Evolutionary conservation across 2,329 filamentous ascomycete genomes (phyloP).

Genomic region (Tolypocladium capitatum): DNA sequence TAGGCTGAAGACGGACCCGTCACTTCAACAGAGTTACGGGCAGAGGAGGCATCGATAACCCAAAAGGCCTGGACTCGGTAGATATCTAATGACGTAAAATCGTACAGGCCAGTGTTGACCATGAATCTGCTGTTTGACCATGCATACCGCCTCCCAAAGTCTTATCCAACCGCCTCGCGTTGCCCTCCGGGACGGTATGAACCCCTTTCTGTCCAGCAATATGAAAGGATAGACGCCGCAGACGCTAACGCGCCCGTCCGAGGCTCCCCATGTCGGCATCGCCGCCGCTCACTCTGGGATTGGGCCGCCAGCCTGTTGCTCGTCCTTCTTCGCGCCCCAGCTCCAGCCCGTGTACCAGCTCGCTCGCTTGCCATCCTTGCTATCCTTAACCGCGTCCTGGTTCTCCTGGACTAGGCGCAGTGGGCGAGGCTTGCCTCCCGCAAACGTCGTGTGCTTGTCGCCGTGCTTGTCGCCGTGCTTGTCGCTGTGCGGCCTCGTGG

Average conservation of each 20-base stretch:
- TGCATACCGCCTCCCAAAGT: background rate
- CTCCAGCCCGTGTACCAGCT: conserved; percentile 53
- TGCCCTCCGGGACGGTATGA: background rate
- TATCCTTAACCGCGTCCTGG: conserved; percentile 33
- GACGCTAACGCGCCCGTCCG: background rate
- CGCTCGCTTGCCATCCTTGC: conserved; percentile 43
- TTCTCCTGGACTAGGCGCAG: conserved; percentile 79
- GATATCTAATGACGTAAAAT: conserved; percentile 2
- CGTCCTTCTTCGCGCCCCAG: conserved; percentile 36
- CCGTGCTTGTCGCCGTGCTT: conserved; percentile 37
- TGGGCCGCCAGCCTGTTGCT: conserved; percentile 16
- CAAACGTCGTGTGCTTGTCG: conserved; percentile 44
- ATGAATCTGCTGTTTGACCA: background rate
- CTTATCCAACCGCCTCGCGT: conserved; percentile 1
- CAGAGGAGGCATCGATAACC: background rate
- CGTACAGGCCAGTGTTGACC: background rate
- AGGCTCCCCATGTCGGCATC: background rate
- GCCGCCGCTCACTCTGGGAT: conserved; percentile 20
- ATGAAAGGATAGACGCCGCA: background rate
- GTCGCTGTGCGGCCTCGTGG: conserved; percentile 35
- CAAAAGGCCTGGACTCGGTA: background rate
- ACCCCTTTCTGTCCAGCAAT: background rate
- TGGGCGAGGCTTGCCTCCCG: conserved; percentile 65
- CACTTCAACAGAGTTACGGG: background rate
- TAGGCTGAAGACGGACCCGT: background rate